Percentiles rank a stretch among this genome's conserved stretches.
Conservation (phyloP, 2,329 filamentous ascomycete genomes). For the Aspergillus sergii region DNA sequence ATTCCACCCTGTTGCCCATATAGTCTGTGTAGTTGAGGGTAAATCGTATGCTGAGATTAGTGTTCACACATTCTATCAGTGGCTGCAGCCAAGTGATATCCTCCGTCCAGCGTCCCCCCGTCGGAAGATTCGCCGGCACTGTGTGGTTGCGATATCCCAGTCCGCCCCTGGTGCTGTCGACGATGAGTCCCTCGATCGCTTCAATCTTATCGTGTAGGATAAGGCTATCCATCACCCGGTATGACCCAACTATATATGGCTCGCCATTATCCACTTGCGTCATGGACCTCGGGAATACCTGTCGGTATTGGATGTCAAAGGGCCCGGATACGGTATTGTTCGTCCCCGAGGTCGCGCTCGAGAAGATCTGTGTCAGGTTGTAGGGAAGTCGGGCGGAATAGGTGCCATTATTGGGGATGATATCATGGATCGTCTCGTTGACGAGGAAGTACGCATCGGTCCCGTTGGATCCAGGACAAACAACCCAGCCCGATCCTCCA, state of each 20-base stretch:
- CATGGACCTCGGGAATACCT: constrained; percentile 9
- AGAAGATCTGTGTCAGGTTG: no score
- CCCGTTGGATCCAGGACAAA: no score
- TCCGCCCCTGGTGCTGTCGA: constrained; percentile 46
- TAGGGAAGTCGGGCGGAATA: no score
- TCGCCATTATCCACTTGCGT: constrained; percentile 9
- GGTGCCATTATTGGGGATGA: constrained; percentile 44
- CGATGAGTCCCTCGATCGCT: constrained; percentile 48
- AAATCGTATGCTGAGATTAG: constrained; percentile 25
- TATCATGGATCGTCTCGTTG: constrained; percentile 2
- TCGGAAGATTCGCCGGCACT: constrained; percentile 31
- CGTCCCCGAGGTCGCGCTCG: no score
- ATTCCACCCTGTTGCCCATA: no score
- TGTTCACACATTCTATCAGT: constrained; percentile 46
- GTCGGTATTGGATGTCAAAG: constrained; percentile 46
- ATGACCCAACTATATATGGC: constrained; percentile 21
- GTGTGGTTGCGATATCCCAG: constrained; percentile 53
- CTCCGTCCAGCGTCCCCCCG: constrained; percentile 49
- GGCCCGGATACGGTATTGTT: no score
- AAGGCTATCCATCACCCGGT: constrained; percentile 33
- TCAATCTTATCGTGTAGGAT: constrained; percentile 36
- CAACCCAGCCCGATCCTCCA: constrained; percentile 21
- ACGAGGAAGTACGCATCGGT: no score
- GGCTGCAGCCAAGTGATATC: constrained; percentile 54
- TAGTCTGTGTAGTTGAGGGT: no score